Conservation (phyloP, 768 basidiomycete genomes). For the Collybia mongolica region DNA sequence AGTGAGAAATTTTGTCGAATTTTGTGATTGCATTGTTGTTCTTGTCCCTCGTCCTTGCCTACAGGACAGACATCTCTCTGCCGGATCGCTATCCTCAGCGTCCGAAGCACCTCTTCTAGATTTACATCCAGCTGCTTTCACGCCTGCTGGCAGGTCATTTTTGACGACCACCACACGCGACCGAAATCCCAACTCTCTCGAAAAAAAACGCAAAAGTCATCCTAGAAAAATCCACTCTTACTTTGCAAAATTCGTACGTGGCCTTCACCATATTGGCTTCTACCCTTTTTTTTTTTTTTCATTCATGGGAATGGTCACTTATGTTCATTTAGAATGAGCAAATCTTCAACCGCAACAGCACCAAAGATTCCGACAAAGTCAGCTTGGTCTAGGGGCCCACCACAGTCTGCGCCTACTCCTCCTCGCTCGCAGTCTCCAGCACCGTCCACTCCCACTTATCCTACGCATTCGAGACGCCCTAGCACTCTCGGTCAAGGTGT, state of each 20-base stretch:
- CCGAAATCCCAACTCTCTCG: conserved; percentile 49
- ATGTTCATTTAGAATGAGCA: conserved; percentile 80
- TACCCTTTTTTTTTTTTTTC: conserved; percentile 8
- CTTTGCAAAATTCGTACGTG: conserved; percentile 44
- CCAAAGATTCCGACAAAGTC: conserved; percentile 77
- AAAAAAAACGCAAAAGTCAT: conserved; percentile 30
- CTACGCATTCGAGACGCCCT: conserved; percentile 75
- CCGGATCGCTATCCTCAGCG: conserved; percentile 45
- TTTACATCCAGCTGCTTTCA: conserved; percentile 57
- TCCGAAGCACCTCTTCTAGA: conserved; percentile 41
- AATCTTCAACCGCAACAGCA: conserved; percentile 73
- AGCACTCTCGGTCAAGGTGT: conserved; percentile 72
- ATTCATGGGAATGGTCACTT: conserved; percentile 5
- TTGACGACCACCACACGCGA: conserved; percentile 79
- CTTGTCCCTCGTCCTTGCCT: conserved; percentile 40
- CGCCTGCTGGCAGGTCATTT: conserved; percentile 92
- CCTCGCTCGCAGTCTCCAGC: conserved; percentile 76
- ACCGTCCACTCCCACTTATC: conserved; percentile 47
- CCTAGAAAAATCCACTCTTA: conserved; percentile 28
- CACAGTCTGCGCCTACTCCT: conserved; percentile 60
- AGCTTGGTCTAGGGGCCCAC: conserved; percentile 91
- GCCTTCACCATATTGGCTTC: conserved; percentile 9
- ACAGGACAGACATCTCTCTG: conserved; percentile 33
- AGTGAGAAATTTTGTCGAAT: conserved; percentile 17
- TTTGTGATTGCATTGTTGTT: conserved; percentile 25